A percentile compares a stretch with the other conserved stretches of the same genome.
phyloP scores from a whole-genome alignment of 139 green algal species.

The Dunaliella sp. region DNA sequence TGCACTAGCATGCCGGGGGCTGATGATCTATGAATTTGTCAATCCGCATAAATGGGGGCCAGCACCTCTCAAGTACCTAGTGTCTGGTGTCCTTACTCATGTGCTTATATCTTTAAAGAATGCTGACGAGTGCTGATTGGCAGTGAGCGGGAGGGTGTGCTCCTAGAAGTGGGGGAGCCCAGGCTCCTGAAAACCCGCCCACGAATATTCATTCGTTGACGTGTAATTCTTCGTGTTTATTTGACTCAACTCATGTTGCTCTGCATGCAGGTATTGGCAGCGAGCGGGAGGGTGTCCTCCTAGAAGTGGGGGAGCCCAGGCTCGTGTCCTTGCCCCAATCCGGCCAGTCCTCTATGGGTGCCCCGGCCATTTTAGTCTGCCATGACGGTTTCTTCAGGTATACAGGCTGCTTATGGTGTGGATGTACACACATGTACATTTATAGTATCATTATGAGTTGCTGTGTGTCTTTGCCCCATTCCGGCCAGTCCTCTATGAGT shows the following conservation, averaged over 20 bases:
- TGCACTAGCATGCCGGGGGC: too few relatives aligned
- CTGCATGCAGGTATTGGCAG: background rate
- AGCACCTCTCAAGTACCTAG: too few relatives aligned
- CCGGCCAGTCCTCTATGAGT: constrained; percentile 21
- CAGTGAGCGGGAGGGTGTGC: background rate
- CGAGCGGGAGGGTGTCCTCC: background rate
- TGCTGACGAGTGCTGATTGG: too few relatives aligned
- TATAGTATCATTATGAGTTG: too few relatives aligned
- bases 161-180: background rate
- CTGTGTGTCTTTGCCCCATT: constrained; percentile 13
- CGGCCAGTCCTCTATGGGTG: constrained; percentile 21
- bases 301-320: constrained; percentile 32
- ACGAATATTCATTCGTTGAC: too few relatives aligned
- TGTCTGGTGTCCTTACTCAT: too few relatives aligned
- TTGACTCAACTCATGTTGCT: too few relatives aligned
- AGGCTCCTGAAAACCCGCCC: too few relatives aligned
- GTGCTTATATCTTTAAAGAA: too few relatives aligned
- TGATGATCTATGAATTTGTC: too few relatives aligned
- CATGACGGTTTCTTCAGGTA: constrained; percentile 71
- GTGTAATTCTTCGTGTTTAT: too few relatives aligned
- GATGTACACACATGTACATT: background rate
- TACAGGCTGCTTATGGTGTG: background rate
- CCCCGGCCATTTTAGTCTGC: constrained; percentile 54
- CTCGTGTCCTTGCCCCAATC: constrained; percentile 14
- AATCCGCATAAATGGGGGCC: too few relatives aligned